Evolutionary conservation across 2,329 filamentous ascomycete species (phyloP).

Genomic region (Aureobasidium sp.): DNA sequence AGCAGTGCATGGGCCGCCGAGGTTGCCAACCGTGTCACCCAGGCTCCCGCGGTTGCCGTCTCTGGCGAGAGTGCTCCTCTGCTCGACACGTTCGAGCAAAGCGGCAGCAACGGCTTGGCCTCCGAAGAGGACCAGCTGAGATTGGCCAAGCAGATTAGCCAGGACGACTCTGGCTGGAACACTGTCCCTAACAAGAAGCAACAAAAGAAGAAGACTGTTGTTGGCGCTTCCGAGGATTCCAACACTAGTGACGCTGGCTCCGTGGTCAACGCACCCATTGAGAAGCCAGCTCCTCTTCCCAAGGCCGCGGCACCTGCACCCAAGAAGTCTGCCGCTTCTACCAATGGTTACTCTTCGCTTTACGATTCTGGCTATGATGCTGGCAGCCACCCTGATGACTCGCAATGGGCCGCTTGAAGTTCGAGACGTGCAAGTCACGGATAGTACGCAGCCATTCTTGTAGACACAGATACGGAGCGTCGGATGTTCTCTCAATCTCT

Average conservation of each 20-base stretch:
- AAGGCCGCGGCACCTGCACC: slow-evolving; percentile 13
- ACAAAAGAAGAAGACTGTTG: slow-evolving; percentile 42
- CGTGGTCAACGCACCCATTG: slow-evolving; percentile 11
- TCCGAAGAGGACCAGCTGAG: slow-evolving; percentile 57
- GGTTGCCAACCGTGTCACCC: slow-evolving; percentile 21
- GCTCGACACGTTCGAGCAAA: slow-evolving; percentile 45
- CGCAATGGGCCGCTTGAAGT: slow-evolving; percentile 32
- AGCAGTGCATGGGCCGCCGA: slow-evolving; percentile 49
- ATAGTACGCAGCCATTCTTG: neutral
- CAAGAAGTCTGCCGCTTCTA: slow-evolving; percentile 6
- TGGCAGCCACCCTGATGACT: slow-evolving; percentile 30
- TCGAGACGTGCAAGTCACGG: too few species aligned
- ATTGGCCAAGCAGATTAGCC: slow-evolving; percentile 40
- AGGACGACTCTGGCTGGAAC: slow-evolving; percentile 52
- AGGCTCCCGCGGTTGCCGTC: slow-evolving; percentile 18
- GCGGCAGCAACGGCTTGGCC: slow-evolving; percentile 37
- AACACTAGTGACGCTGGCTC: slow-evolving; percentile 16
- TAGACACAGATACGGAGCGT: neutral
- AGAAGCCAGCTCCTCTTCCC: slow-evolving; percentile 14
- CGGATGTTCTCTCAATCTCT: neutral
- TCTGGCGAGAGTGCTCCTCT: slow-evolving; percentile 27
- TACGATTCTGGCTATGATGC: slow-evolving; percentile 17
- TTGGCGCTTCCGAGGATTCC: neutral
- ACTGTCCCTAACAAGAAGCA: slow-evolving; percentile 52
- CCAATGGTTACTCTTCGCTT: slow-evolving; percentile 19